phyloP scores from a whole-genome alignment of 2,329 filamentous ascomycete species.

The Diaporthe capsici region DNA sequence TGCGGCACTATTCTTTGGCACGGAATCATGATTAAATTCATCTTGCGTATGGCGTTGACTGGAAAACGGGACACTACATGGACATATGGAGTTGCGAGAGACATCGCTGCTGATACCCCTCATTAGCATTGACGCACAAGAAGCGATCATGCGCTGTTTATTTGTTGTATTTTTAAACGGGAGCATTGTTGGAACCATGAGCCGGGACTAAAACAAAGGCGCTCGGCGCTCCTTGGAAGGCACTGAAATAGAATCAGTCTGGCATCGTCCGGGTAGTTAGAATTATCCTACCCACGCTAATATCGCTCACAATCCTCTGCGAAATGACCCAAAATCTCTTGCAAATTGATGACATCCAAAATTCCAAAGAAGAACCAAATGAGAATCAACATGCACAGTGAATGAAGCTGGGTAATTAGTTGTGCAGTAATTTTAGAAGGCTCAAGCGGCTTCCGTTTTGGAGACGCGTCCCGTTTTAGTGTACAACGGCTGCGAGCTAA shows the following conservation, averaged over 20 bases:
- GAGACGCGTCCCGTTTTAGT: not conserved
- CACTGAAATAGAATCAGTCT: constrained; percentile 7
- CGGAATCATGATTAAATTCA: constrained; percentile 15
- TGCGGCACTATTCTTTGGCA: not conserved
- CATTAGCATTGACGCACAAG: constrained; percentile 13
- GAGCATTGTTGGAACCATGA: not conserved
- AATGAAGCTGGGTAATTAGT: not conserved
- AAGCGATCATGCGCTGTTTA: constrained; percentile 20
- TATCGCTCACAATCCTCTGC: constrained; percentile 18
- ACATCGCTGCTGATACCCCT: constrained; percentile 35
- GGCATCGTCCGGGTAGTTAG: not conserved
- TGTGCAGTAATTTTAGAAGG: constrained; percentile 17
- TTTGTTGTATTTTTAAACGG: not conserved
- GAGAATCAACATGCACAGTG: not conserved
- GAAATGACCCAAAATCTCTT: constrained; percentile 1
- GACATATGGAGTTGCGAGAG: constrained; percentile 13
- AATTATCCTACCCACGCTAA: not conserved
- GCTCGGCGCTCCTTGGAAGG: not conserved
- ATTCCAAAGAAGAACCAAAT: not conserved
- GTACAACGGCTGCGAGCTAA: not conserved
- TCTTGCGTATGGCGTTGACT: constrained; percentile 35
- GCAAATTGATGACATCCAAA: not conserved
- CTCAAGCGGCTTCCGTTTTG: constrained; percentile 1
- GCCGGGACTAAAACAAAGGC: not conserved
- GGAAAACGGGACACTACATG: constrained; percentile 12